Evolutionary conservation across 805 yeast species (phyloP).

Genomic region (Isabelozyma gotoi): DNA sequence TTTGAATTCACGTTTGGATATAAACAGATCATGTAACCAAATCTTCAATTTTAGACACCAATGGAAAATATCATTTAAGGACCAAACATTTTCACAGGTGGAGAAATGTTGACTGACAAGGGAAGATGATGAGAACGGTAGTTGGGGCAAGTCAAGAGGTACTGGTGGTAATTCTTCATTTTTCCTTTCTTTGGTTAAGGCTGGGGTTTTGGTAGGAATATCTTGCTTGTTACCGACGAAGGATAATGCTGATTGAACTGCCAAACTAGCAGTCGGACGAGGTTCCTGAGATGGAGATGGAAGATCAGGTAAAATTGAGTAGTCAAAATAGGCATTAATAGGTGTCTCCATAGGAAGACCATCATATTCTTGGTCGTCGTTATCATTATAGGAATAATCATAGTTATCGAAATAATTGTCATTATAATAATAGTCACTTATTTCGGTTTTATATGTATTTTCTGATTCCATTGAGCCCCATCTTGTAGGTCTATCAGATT

Average conservation of each 20-base stretch:
- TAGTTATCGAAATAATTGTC: slow-evolving; percentile 7
- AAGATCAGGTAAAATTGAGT: slow-evolving; percentile 33
- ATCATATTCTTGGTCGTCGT: not conserved
- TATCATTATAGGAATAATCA: not conserved
- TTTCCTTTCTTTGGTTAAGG: slow-evolving; percentile 10
- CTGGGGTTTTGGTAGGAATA: slow-evolving; percentile 1
- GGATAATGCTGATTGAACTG: slow-evolving; percentile 24
- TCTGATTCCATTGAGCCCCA: slow-evolving; percentile 1
- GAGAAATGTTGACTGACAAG: slow-evolving; percentile 50
- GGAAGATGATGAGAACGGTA: slow-evolving; percentile 55
- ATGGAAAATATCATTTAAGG: slow-evolving; percentile 46
- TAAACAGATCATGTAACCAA: slow-evolving; percentile 53
- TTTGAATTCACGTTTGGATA: slow-evolving; percentile 52
- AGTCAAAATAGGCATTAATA: slow-evolving; percentile 27
- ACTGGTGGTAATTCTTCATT: slow-evolving; percentile 40
- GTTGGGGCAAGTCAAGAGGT: slow-evolving; percentile 50
- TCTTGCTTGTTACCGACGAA: slow-evolving; percentile 33
- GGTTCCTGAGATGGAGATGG: slow-evolving; percentile 13
- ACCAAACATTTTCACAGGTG: slow-evolving; percentile 46
- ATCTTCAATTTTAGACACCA: slow-evolving; percentile 54
- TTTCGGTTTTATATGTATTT: not conserved
- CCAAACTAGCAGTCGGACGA: slow-evolving; percentile 16
- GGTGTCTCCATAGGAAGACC: slow-evolving; percentile 15
- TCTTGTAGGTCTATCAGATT: not conserved
- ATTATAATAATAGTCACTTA: slow-evolving; percentile 7